Evolutionary conservation across 192 early-diverging fungal species (phyloP).

Genomic region (Thamnidium elegans): DNA sequence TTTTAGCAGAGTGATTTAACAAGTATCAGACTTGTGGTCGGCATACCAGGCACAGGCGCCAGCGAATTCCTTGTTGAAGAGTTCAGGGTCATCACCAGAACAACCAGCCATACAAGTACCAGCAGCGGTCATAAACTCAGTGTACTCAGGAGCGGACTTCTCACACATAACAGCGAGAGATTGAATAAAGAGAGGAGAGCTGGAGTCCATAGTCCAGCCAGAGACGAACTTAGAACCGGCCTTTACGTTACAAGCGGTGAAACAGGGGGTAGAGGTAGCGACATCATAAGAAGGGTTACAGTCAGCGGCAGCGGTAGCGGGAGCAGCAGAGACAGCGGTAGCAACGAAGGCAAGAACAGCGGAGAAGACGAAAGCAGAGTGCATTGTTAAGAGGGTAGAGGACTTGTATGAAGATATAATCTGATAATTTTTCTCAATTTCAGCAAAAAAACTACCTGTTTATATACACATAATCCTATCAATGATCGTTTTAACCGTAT

Average conservation of each 20-base stretch:
- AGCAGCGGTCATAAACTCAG: conserved; percentile 19
- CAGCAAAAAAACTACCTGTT: no score
- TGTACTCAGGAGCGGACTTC: conserved; percentile 22
- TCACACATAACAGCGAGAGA: conserved; percentile 28
- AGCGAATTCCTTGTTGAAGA: conserved; percentile 15
- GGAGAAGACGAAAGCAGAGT: background rate
- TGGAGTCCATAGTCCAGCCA: conserved; percentile 21
- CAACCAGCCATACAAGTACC: conserved; percentile 28
- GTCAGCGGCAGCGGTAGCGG: background rate
- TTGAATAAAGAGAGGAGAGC: conserved; percentile 24
- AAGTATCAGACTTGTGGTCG: conserved; percentile 2
- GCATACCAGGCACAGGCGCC: conserved; percentile 15
- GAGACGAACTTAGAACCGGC: conserved; percentile 17
- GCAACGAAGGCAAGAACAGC: background rate
- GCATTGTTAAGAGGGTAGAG: background rate
- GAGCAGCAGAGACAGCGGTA: background rate
- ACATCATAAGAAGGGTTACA: conserved; percentile 12
- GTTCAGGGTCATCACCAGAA: conserved; percentile 17
- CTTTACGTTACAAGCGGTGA: conserved; percentile 13
- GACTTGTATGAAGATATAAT: no score
- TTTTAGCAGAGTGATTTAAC: background rate
- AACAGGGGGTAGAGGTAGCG: background rate
- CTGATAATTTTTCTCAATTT: no score
- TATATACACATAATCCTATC: no score
- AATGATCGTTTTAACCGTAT: no score